Evolutionary conservation across 441 rosid genomes (phyloP), one percentile per base, ranked within the genome.

Genomic region (Adansonia gregorii): DNA sequence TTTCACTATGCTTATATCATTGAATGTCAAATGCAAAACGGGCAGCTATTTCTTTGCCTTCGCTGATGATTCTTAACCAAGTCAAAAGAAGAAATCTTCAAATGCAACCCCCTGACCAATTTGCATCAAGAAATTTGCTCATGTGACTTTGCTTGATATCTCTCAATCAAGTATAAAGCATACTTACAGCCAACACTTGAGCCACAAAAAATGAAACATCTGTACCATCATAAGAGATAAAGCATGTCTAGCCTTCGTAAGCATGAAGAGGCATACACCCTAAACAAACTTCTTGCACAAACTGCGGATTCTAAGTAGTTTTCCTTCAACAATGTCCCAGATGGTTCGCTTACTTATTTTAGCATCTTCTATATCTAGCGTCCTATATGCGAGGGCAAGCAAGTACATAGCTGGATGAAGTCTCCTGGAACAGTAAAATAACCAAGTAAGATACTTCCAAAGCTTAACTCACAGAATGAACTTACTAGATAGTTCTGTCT

Each of bases 401-500:
- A 95, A 85, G 87, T 95, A 94, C 82, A 94, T 84, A 14, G 97
- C 94, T 12, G 99, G 98, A 83, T 95, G 98, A 69, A 95, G 97
- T 84, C 97, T 94, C 92, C 98, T 95, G 91, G 73, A 73, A 85
- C 65, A 67, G 58, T 8, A 76, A 15, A 75, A 41, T 61, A 64
- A 76, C 61, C 67, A 46, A 77, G 77, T 59, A 80, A 69, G 78
- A 51, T 52, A 41, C 55, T 66, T 78, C 22, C 22, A 54, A n/a
- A 72, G 49, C 61, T 54, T 35, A 72, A 54, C 17, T 71, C 27
- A 72, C 17, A 72, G 63, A 35, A n/a, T 10, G 27, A 43, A 31
- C 63, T 52, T 31, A 52, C 20, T 52, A 71, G 3, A 31, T 52
- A 52, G 45, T 15, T 52, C 60, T 27, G 0, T 54, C 5, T 72